Evolutionary conservation across 225 moss, liverwort and hornwort genomes (phyloP), one percentile per base, ranked within the genome.

Genomic region (Pleurozium schreberi): DNA sequence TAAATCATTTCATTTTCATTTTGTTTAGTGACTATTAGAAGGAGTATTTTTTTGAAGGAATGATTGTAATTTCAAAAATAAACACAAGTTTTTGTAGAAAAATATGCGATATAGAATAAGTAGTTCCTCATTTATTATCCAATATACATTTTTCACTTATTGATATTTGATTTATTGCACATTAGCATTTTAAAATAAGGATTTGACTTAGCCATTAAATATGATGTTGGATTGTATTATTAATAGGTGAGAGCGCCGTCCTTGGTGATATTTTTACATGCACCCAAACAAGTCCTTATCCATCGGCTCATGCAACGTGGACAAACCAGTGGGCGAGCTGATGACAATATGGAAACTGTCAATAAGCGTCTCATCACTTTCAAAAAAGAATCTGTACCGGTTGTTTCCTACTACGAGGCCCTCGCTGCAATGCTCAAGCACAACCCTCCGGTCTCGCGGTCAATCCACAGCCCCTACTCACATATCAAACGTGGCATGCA

Each of bases 341-440:
- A 98, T 45, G 96, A 98, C 84, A 96, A 94, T 76, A 62, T 86
- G 2, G 75, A 85, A 15, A 94, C 95, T 9, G 92, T 98, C 27
- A 91, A 85, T 6, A 95, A 96, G 61, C 92, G 95, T 84, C 93
- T 96, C 40, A 84, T 92, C 14, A 96, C 95, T n/a, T 98, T 96
- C 82, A 91, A 80, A 85, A 96, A 89, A 47, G 92, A 98, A 62
- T 96, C 95, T 1, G 1, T 94, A 40, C 96, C 93, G 6, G 95
- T 98, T 20, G 59, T 94, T 20, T n/a, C 53, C 4, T 86, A 63
- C 40, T 86, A 86, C 3, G 12, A 86, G 52, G 4, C 93, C 82
- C 92, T 90, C 36, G 96, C 94, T 61, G 90, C 91, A 25, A 94
- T 76, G 80, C 92, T 93, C 83, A 84, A 77, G 88, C 92, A 92